These are phyloP conservation scores for Trypanosoma melophagium DNA, from an alignment of 208 protist species.

Conservation along the genomic window DNA sequence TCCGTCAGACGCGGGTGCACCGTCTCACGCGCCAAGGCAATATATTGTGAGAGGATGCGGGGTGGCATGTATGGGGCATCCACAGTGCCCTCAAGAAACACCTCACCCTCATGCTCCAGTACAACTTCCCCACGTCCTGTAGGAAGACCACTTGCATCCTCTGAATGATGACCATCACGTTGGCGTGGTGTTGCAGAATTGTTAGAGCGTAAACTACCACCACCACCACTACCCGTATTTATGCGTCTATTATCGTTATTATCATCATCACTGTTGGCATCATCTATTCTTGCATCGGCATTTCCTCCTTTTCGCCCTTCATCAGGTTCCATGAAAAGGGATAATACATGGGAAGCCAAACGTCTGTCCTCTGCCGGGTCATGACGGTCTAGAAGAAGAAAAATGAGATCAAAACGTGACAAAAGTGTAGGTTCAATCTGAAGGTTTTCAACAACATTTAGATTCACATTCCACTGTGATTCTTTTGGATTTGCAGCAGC, in stretches of 20 bases:
- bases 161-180: no score
- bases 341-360: slow-evolving; percentile 97
- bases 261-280: not conserved
- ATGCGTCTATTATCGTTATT: not conserved
- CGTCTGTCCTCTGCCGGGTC: slow-evolving; percentile 89
- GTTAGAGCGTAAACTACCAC: not conserved
- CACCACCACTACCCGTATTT: no score
- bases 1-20: slow-evolving; percentile 86
- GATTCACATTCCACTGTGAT: slow-evolving; percentile 95
- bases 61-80: slow-evolving; percentile 75
- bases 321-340: slow-evolving; percentile 91
- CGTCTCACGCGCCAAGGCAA: slow-evolving; percentile 88
- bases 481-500: slow-evolving; percentile 99
- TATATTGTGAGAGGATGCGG: slow-evolving; percentile 89
- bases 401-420: slow-evolving; percentile 98
- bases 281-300: not conserved
- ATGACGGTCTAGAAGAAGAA: slow-evolving; percentile 96
- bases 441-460: slow-evolving; percentile 98
- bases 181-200: not conserved
- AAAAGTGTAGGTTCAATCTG: slow-evolving; percentile 98
- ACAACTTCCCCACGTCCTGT: slow-evolving; percentile 29
- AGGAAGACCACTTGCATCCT: slow-evolving; percentile 9
- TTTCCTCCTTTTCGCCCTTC: slow-evolving; percentile 13
- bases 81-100: slow-evolving; percentile 56
- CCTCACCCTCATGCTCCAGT: slow-evolving; percentile 72